phyloP scores from a whole-genome alignment of 2,329 filamentous ascomycete genomes.

The Aureobasidium zeae region DNA sequence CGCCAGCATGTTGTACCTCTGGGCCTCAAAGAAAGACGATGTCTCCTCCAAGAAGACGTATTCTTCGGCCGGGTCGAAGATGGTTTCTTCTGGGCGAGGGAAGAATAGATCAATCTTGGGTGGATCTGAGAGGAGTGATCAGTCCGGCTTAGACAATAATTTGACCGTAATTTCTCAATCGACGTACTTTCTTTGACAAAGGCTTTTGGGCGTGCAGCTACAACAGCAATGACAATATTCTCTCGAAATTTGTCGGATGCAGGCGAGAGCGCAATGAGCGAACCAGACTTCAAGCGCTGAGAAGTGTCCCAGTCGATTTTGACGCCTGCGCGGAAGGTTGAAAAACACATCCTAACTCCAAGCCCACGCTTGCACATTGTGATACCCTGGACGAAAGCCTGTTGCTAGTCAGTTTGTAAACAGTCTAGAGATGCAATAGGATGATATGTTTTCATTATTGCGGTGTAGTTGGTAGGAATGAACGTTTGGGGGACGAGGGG shows the following conservation, averaged over 20 bases:
- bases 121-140: too few relatives aligned
- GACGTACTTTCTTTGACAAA: conserved; percentile 50
- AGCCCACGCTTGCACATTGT: conserved; percentile 54
- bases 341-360: conserved; percentile 62
- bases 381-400: conserved; percentile 60
- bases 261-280: conserved; percentile 47
- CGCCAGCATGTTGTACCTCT: conserved; percentile 61
- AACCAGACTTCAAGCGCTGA: conserved; percentile 47
- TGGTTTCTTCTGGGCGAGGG: conserved; percentile 48
- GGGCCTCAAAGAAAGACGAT: conserved; percentile 66
- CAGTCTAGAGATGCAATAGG: too few relatives aligned
- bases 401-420: not conserved
- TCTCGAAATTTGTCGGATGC: conserved; percentile 52
- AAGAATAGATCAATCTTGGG: conserved; percentile 71
- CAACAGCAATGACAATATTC: conserved; percentile 58
- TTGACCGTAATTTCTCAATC: not conserved
- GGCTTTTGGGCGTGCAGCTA: conserved; percentile 58
- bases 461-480: too few relatives aligned
- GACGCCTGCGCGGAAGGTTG: conserved; percentile 53
- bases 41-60: conserved; percentile 73
- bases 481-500: too few relatives aligned
- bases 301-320: conserved; percentile 59
- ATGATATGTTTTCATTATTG: too few relatives aligned
- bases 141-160: not conserved
- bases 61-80: conserved; percentile 59